Conservation (phyloP, 371 early-diverging fungal genomes). For the Zancudomyces culisetae region DNA sequence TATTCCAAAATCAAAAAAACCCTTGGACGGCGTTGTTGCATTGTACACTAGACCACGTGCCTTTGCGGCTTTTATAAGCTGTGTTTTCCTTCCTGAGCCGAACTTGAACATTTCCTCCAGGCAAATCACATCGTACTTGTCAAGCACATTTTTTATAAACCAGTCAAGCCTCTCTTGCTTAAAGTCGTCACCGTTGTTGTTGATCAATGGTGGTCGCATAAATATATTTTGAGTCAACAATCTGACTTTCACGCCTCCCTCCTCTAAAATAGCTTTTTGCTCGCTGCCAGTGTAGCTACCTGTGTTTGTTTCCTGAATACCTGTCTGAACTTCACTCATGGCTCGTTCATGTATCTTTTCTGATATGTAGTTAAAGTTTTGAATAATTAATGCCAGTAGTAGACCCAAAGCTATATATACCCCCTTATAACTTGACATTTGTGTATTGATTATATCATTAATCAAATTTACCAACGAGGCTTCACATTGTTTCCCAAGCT, state of each 20-base stretch:
- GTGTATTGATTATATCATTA: too few species aligned
- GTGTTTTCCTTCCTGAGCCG: constrained; percentile 33
- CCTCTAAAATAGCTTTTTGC: background rate
- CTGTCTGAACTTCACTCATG: too few species aligned
- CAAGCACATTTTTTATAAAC: constrained; percentile 37
- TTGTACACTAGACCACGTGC: constrained; percentile 40
- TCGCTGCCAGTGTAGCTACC: background rate
- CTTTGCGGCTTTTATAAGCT: constrained; percentile 36
- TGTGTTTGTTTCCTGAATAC: constrained; percentile 3
- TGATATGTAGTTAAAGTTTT: too few species aligned
- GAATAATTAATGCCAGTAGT: too few species aligned
- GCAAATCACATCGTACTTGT: constrained; percentile 51
- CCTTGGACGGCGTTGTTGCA: constrained; percentile 29
- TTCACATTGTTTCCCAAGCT: too few species aligned
- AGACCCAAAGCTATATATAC: too few species aligned
- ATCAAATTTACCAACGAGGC: too few species aligned
- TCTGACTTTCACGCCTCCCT: too few species aligned
- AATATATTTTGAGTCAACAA: constrained; percentile 64
- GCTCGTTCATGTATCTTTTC: too few species aligned
- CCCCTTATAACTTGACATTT: too few species aligned
- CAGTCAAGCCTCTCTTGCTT: constrained; percentile 49
- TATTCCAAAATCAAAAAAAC: constrained; percentile 35
- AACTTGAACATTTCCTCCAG: constrained; percentile 72
- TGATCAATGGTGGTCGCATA: constrained; percentile 65
- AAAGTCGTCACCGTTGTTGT: constrained; percentile 48